Base-by-base conservation (phyloP, 2,329 filamentous ascomycete genomes). In the Phaeosphaeriaceae sp. region DNA sequence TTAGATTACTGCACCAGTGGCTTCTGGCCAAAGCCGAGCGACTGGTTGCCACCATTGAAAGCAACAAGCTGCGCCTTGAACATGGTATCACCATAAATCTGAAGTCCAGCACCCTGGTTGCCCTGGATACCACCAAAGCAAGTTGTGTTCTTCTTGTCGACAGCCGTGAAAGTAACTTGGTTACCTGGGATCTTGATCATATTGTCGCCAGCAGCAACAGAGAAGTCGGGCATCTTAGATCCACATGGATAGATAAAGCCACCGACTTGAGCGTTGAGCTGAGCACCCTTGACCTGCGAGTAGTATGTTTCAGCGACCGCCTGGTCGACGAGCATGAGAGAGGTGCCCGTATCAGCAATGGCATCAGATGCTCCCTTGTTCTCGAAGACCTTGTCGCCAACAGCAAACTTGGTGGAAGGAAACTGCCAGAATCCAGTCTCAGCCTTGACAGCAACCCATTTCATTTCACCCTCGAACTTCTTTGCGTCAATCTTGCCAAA, bases 71-170 rank as follows among this genome's bases (percentile, higher is more conserved):
- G 77, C 4, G 81, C 76, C 72, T 81, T 83, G 63, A 87, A 77
- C 70, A 86, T 80, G 20, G 81, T 77, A 60, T 86, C 84, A n/a
- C 84, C 84, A 46, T 80, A 80, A 66, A 90, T 85, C 71, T 86
- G 83, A 30, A 87, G 70, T 21, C 75, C 73, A 12, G 75, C 74
- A 1, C 79, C 76, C 46, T 64, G 64, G 38, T 82, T 83, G 26
- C 81, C 78, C 74, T 90, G 87, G 15, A 90, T 73, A 59, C 86
- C 87, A 51, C 86, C 87, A 58, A 87, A 89, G 76, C 87, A 90
- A 46, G 77, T 83, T 34, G 77, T 77, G 42, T 75, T 75, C 33
- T 66, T 64, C 32, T 67, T 34, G 35, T 75, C 73, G 26, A 73
- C 68, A 6, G 67, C 52, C 8, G 74, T 70, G 40, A 75, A 75